phyloP scores from a whole-genome alignment of 129 eudicot genomes.

The Erigeron canadensis region DNA sequence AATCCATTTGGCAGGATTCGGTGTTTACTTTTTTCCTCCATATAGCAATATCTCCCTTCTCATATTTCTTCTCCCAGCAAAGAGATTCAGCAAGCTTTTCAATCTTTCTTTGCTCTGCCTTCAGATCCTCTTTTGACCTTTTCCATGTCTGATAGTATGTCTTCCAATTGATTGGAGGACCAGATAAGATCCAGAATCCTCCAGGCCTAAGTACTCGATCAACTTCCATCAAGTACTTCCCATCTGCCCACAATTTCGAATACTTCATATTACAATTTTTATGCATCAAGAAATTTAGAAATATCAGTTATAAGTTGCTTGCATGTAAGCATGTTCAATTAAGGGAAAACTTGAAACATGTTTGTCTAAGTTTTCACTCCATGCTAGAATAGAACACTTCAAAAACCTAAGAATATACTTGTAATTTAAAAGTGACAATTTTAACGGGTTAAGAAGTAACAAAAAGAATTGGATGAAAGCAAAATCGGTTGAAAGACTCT shows the following conservation, averaged over 20 bases:
- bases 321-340: not conserved
- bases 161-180: slow-evolving; percentile 98
- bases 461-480: not conserved
- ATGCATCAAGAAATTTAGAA: not conserved
- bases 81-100: slow-evolving; percentile 84
- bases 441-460: not conserved
- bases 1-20: slow-evolving; percentile 59
- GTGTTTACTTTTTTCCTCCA: slow-evolving; percentile 65
- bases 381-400: not conserved
- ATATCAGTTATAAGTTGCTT: not conserved
- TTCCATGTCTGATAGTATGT: slow-evolving; percentile 82
- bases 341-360: not conserved
- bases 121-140: slow-evolving; percentile 73
- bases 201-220: slow-evolving; percentile 98
- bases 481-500: not conserved
- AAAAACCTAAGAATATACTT: not conserved
- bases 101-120: slow-evolving; percentile 75
- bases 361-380: not conserved
- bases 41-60: slow-evolving; percentile 90
- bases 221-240: slow-evolving; percentile 89
- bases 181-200: slow-evolving; percentile 94
- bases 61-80: slow-evolving; percentile 98
- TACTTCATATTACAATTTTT: slow-evolving; percentile 4
- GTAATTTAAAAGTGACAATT: not conserved
- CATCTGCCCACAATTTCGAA: slow-evolving; percentile 46